Evolutionary conservation across 2,329 filamentous ascomycete species (phyloP).

Genomic region (Xylaria sp.): DNA sequence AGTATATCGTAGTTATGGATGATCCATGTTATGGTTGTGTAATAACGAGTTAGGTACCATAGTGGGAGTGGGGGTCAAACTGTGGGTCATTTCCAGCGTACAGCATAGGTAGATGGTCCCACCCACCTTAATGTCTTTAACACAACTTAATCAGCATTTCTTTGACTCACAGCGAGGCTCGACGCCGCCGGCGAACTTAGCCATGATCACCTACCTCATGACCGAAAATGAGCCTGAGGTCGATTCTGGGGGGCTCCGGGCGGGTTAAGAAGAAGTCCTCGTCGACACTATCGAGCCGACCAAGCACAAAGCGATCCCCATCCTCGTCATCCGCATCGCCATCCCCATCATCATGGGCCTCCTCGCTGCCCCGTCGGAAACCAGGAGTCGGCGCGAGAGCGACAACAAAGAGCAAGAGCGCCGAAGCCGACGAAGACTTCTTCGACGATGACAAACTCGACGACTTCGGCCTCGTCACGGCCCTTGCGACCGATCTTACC

Average conservation of each 20-base stretch:
- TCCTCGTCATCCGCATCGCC: slow-evolving; percentile 36
- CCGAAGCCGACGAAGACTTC: slow-evolving; percentile 51
- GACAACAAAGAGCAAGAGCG: slow-evolving; percentile 36
- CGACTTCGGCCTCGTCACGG: slow-evolving; percentile 67
- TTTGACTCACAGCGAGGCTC: slow-evolving; percentile 19
- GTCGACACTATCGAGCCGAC: slow-evolving; percentile 35
- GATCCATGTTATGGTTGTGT: too few relatives aligned
- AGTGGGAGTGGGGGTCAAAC: not conserved
- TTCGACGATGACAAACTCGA: slow-evolving; percentile 62
- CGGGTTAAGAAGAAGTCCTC: slow-evolving; percentile 50
- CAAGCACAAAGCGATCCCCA: slow-evolving; percentile 40
- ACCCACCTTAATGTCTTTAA: not conserved
- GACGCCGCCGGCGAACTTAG: slow-evolving; percentile 1
- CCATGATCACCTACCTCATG: slow-evolving; percentile 44
- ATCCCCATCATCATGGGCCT: slow-evolving; percentile 43
- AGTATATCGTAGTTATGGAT: too few relatives aligned
- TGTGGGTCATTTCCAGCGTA: too few relatives aligned
- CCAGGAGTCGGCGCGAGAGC: slow-evolving; percentile 35
- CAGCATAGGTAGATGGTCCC: too few relatives aligned
- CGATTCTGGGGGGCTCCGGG: slow-evolving; percentile 49
- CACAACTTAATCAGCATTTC: slow-evolving; percentile 14
- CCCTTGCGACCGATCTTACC: slow-evolving; percentile 65
- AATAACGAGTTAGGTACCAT: too few relatives aligned
- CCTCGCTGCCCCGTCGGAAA: slow-evolving; percentile 45
- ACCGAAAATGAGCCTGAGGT: slow-evolving; percentile 47